A percentile compares a stretch with the other conserved stretches of the same genome.
Evolutionary conservation across 768 basidiomycete species (phyloP).

Genomic region (Russula sp.): DNA sequence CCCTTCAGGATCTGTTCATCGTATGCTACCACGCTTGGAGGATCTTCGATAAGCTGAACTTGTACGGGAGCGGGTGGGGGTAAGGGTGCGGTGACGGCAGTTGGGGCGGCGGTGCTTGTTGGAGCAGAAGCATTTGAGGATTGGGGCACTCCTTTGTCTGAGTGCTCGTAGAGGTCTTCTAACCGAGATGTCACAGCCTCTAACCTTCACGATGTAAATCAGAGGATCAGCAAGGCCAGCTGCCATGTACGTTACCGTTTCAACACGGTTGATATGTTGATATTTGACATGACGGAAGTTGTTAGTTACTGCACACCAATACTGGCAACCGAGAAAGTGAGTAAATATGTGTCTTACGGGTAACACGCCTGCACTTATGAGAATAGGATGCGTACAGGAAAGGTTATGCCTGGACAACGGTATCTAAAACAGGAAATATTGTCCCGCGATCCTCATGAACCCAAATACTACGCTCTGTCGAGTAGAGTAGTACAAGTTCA

Average conservation of each 20-base stretch:
- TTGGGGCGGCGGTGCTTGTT: constrained; percentile 30
- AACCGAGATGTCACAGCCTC: constrained; percentile 92
- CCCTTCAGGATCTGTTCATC: constrained; percentile 67
- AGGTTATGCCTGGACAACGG: background rate
- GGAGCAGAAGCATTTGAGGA: constrained; percentile 28
- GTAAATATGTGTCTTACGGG: background rate
- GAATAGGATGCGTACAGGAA: no score
- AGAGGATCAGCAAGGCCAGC: background rate
- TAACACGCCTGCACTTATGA: no score
- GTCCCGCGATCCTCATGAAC: background rate
- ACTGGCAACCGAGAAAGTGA: background rate
- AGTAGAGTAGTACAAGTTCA: background rate
- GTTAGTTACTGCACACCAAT: background rate
- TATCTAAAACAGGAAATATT: background rate
- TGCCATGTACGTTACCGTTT: constrained; percentile 16
- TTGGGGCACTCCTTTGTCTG: constrained; percentile 23
- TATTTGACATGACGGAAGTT: constrained; percentile 14
- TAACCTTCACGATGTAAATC: constrained; percentile 43
- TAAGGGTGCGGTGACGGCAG: constrained; percentile 34
- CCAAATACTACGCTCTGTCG: no score
- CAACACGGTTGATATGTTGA: constrained; percentile 24
- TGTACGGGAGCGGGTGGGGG: constrained; percentile 35
- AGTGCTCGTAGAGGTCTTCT: constrained; percentile 69
- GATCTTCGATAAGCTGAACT: constrained; percentile 35
- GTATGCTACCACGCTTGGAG: constrained; percentile 64